Conservation (phyloP, 768 basidiomycete species). For the Phallus indusiatus region DNA sequence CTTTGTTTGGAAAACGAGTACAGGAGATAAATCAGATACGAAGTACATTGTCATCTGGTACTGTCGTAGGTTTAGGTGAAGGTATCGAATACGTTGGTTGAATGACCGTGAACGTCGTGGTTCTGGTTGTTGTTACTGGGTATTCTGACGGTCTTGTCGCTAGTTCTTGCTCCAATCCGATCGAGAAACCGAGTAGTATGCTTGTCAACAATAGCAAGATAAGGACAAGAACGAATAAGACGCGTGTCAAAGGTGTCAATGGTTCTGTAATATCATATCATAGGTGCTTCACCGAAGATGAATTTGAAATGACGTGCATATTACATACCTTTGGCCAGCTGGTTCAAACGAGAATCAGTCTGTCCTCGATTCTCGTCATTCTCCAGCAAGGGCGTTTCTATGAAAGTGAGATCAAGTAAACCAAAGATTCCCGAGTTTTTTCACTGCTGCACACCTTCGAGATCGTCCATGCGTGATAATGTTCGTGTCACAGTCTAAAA, state of each 20-base stretch:
- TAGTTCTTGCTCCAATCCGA: slow-evolving; percentile 76
- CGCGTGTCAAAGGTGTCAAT: slow-evolving; percentile 74
- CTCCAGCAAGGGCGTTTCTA: no score
- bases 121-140: slow-evolving; percentile 23
- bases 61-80: slow-evolving; percentile 40
- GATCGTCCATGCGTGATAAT: no score
- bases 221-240: slow-evolving; percentile 67
- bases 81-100: slow-evolving; percentile 35
- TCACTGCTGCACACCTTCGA: no score
- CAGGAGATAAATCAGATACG: background rate
- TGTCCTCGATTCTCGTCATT: no score
- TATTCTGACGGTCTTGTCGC: background rate
- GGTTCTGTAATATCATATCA: slow-evolving; percentile 42
- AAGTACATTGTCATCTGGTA: slow-evolving; percentile 40
- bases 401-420: no score
- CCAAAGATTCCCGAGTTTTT: no score
- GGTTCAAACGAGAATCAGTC: background rate
- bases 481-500: no score
- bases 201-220: slow-evolving; percentile 73
- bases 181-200: slow-evolving; percentile 88
- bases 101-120: slow-evolving; percentile 34
- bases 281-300: background rate
- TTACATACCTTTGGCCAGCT: background rate
- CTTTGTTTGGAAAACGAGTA: background rate
- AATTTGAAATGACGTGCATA: background rate